These are phyloP conservation scores for Fusarium sacchari DNA, from an alignment of 2,329 filamentous ascomycete species.

Conservation along the genomic window DNA sequence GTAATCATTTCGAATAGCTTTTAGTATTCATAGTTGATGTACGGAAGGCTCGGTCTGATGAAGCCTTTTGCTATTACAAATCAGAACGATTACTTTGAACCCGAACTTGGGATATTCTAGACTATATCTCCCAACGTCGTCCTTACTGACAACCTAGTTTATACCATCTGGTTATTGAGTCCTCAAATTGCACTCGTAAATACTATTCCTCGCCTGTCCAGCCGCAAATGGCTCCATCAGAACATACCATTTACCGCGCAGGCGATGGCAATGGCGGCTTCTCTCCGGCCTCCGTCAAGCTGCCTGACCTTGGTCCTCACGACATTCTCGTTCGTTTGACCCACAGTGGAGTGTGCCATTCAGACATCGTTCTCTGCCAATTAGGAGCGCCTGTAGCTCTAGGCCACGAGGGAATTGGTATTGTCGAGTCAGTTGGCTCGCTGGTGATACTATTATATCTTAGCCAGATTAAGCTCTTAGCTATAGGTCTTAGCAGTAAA, in stretches of 20 bases:
- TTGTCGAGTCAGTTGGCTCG: neutral
- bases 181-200: fast-evolving
- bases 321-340: constrained; percentile 4
- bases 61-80: neutral
- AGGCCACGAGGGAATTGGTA: neutral
- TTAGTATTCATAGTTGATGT: fast-evolving
- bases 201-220: fast-evolving
- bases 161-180: fast-evolving
- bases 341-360: constrained; percentile 8
- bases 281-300: neutral
- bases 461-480: no score
- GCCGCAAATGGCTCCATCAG: neutral
- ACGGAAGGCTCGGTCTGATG: fast-evolving
- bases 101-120: no score
- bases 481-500: no score
- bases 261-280: neutral
- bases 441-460: neutral
- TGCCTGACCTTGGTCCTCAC: neutral
- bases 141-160: neutral
- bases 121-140: neutral
- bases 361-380: neutral
- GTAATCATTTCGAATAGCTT: neutral
- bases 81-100: no score
- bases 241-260: neutral
- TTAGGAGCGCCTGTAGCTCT: constrained; percentile 4